These are phyloP conservation scores for Paxillus ammoniavirescens DNA, from an alignment of 768 basidiomycete genomes.

Conservation along the genomic window DNA sequence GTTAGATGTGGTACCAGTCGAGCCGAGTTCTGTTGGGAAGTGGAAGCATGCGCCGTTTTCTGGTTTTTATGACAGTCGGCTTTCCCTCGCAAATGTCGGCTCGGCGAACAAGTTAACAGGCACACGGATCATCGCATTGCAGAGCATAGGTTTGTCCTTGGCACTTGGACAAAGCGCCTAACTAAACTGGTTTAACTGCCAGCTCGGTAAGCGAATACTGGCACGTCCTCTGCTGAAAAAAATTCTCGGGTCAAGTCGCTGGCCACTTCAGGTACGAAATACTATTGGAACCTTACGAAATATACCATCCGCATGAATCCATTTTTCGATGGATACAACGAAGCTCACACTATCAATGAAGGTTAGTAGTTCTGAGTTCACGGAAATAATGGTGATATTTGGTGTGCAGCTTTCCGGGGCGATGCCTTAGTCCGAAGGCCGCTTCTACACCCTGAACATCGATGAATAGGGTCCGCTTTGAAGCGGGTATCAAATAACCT, in stretches of 20 bases:
- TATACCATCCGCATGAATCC: constrained; percentile 60
- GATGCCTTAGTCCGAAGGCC: constrained; percentile 56
- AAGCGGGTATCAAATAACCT: neutral
- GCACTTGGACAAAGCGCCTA: too few species aligned
- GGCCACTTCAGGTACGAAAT: constrained; percentile 4
- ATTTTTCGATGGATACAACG: constrained; percentile 4
- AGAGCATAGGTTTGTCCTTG: constrained; percentile 43
- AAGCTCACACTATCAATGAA: constrained; percentile 9
- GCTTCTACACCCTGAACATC: constrained; percentile 67
- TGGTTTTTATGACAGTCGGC: constrained; percentile 43
- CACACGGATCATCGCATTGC: constrained; percentile 64
- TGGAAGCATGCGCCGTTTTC: constrained; percentile 64
- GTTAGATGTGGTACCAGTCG: constrained; percentile 64
- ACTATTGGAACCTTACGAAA: constrained; percentile 12
- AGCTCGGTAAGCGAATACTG: constrained; percentile 1
- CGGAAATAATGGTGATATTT: neutral
- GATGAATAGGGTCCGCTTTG: constrained; percentile 45
- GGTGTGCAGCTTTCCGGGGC: constrained; percentile 39
- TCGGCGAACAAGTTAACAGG: constrained; percentile 28
- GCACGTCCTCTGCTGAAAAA: neutral
- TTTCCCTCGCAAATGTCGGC: constrained; percentile 22
- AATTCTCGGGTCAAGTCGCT: neutral
- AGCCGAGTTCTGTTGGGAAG: constrained; percentile 45
- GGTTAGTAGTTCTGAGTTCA: neutral
- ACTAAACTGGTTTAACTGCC: constrained; percentile 5